Evolutionary conservation across 345 rosid genomes (phyloP), one percentile per base, ranked within the genome.

Genomic region (Lepidium aucheri): DNA sequence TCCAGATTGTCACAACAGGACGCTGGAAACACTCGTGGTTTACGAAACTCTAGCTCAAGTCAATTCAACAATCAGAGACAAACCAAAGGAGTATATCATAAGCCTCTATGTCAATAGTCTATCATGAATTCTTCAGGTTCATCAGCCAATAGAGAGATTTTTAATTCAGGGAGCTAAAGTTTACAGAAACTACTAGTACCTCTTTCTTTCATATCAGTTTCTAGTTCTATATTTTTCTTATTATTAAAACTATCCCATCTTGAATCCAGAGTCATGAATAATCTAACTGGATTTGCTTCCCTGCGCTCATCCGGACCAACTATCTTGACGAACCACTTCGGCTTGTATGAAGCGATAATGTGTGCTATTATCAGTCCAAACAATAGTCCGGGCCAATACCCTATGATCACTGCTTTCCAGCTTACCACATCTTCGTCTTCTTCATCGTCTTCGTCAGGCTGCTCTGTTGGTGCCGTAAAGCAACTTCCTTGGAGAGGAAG

Each of bases 231-330:
- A 12, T 0, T 41, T 32, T 11, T 33, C 67, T 50, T 41, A n/a
- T 32, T 14, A 20, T 20, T 32, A 20, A 69, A 50, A 32, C 53
- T 69, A 36, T 69, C 67, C 53, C 74, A 34, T 42, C 38, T 52
- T 69, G 74, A 69, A 69, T 69, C 67, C 53, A 60, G 14, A 33
- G 38, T 52, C 60, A 41, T 69, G 24, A 60, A 69, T 38, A 69
- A n/a, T n/a, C 53, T 50, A 40, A 60, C 59, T 40, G 66, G 44
- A 69, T 59, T 36, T 1, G 6, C 54, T 60, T 52, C 9, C 22
- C 52, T 70, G 10, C 7, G 42, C 55, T 53, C 46, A 57, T 49
- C 43, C 0, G 26, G 9, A 39, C 40, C 64, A 42, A 26, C 8
- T 38, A 65, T 49, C 60, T 64, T 40, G 9, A 51, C 50, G 16